These are phyloP conservation scores for Coprinopsis cinerea DNA, from an alignment of 768 basidiomycete species.

Conservation along the genomic window DNA sequence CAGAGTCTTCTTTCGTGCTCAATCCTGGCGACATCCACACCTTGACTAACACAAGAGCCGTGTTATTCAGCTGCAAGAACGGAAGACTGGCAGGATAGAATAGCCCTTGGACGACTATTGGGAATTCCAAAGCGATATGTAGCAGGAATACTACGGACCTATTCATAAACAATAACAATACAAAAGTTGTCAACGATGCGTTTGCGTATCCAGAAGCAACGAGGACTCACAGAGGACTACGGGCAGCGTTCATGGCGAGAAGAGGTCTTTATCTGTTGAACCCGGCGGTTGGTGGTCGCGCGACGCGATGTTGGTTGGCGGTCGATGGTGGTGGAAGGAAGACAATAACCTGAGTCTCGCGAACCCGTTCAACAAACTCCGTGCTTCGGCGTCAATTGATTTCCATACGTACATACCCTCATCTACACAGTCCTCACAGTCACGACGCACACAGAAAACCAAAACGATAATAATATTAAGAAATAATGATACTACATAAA, in stretches of 20 bases:
- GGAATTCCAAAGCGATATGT: conserved; percentile 75
- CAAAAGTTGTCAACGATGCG: not conserved
- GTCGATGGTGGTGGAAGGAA: too few species aligned
- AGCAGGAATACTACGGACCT: conserved; percentile 62
- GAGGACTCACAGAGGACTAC: not conserved
- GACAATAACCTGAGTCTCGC: too few species aligned
- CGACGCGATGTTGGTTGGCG: too few species aligned
- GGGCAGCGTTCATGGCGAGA: not conserved
- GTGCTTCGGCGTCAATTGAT: too few species aligned
- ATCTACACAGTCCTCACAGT: too few species aligned
- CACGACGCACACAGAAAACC: too few species aligned
- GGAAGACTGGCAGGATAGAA: conserved; percentile 58
- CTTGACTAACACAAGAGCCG: conserved; percentile 70
- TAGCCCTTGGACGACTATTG: conserved; percentile 72
- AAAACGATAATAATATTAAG: too few species aligned
- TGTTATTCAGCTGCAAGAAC: conserved; percentile 79
- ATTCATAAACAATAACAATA: not conserved
- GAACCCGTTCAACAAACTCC: too few species aligned
- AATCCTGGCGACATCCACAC: conserved; percentile 28
- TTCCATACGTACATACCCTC: too few species aligned
- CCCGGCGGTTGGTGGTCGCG: too few species aligned
- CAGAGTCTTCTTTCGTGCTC: not conserved
- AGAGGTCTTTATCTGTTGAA: too few species aligned
- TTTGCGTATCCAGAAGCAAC: not conserved
- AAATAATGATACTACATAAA: too few species aligned